Evolutionary conservation across 768 basidiomycete genomes (phyloP).

Genomic region (Asterophora lycoperdoides): DNA sequence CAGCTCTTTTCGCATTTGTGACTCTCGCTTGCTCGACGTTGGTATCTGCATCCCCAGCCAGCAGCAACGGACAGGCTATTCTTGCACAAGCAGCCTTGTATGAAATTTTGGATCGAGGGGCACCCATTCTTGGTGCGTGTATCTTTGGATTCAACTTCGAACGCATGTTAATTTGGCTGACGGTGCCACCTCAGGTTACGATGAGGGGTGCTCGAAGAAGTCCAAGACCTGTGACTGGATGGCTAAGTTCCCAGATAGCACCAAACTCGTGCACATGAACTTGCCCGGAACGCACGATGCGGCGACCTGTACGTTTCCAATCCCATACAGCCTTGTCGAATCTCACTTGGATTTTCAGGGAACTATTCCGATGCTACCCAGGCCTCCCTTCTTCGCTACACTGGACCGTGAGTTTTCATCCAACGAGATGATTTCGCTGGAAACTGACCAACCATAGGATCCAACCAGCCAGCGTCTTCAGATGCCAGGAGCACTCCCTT

Average conservation of each 20-base stretch:
- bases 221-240: constrained; percentile 43
- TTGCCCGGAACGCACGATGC: constrained; percentile 52
- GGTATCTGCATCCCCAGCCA: background rate
- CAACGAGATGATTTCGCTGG: too few species aligned
- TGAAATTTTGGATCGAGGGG: constrained; percentile 27
- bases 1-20: background rate
- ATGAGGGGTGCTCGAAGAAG: constrained; percentile 30
- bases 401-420: constrained; percentile 33
- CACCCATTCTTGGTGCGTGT: constrained; percentile 28
- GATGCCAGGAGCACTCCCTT: constrained; percentile 44
- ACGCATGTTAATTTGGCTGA: background rate
- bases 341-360: constrained; percentile 25
- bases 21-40: background rate
- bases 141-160: background rate
- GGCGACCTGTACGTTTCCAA: constrained; percentile 34
- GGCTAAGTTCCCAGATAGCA: constrained; percentile 39
- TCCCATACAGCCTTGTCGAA: too few species aligned
- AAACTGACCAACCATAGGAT: constrained; percentile 20
- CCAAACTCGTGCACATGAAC: constrained; percentile 43
- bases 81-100: constrained; percentile 24
- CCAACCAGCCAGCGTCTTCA: constrained; percentile 29
- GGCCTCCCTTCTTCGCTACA: constrained; percentile 38
- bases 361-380: constrained; percentile 41
- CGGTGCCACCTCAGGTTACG: constrained; percentile 24
- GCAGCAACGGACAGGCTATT: constrained; percentile 5